Conservation (phyloP, 306 rosid species). For the Pyrus communis region DNA sequence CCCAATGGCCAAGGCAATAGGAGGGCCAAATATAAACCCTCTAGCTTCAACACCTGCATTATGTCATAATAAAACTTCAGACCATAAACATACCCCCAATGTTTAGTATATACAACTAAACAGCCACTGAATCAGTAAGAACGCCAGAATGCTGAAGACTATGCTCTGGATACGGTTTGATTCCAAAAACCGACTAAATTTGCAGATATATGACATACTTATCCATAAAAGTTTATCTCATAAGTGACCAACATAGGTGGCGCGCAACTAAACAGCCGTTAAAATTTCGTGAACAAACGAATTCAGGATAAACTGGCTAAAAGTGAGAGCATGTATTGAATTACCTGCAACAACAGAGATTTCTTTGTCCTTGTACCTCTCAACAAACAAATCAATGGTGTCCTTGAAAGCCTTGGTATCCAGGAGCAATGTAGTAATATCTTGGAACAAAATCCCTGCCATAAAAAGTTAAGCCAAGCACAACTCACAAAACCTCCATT, state of each 20-base stretch:
- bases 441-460: slow-evolving; percentile 94
- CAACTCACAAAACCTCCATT: neutral
- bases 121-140: slow-evolving; percentile 3
- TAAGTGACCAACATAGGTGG: too few species aligned
- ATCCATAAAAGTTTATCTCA: too few species aligned
- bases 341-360: slow-evolving; percentile 95
- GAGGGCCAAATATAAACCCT: slow-evolving; percentile 98
- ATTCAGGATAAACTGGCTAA: neutral
- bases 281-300: neutral
- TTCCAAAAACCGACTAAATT: too few species aligned
- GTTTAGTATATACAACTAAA: slow-evolving; percentile 2
- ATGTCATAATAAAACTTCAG: slow-evolving; percentile 5
- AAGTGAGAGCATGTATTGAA: neutral
- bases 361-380: slow-evolving; percentile 74
- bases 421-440: slow-evolving; percentile 88
- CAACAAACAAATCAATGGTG: slow-evolving; percentile 87
- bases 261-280: neutral
- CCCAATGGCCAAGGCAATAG: slow-evolving; percentile 96
- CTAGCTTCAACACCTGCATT: slow-evolving; percentile 87
- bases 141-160: too few species aligned
- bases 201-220: too few species aligned
- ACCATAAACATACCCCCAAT: neutral
- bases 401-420: slow-evolving; percentile 87
- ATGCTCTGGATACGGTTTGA: too few species aligned
- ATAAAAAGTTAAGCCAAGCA: neutral